Percentiles rank a stretch among this genome's conserved stretches.
These are phyloP conservation scores for Plectosphaerella plurivora DNA, from an alignment of 2,329 filamentous ascomycete species.

Conservation along the genomic window DNA sequence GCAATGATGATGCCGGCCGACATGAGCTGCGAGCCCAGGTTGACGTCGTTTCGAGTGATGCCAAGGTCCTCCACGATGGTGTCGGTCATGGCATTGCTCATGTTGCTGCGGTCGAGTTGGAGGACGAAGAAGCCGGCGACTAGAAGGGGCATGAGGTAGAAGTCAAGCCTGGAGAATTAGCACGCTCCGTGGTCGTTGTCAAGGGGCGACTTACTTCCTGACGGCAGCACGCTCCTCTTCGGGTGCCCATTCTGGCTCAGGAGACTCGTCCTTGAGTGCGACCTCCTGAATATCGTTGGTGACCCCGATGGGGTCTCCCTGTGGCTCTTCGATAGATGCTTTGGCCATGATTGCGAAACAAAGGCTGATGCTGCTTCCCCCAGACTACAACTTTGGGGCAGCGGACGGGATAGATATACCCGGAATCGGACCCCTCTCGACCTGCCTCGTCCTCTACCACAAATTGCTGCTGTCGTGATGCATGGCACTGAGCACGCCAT, in stretches of 20 bases:
- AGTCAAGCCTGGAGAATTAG: constrained; percentile 12
- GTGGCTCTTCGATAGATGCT: not conserved
- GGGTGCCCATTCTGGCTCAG: not conserved
- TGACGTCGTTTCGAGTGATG: constrained; percentile 45
- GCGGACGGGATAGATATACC: too few relatives aligned
- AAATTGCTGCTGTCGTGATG: not conserved
- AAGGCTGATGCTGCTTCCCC: not conserved
- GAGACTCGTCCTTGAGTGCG: not conserved
- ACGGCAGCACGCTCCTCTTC: not conserved
- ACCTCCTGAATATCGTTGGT: not conserved
- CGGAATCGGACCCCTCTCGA: too few relatives aligned
- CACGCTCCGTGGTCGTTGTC: not conserved
- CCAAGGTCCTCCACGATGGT: constrained; percentile 41
- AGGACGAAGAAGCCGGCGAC: constrained; percentile 26
- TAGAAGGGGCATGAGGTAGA: constrained; percentile 21
- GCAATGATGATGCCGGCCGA: constrained; percentile 44
- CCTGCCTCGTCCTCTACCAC: not conserved
- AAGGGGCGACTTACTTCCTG: not conserved
- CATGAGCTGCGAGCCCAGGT: constrained; percentile 46
- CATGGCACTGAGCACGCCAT: not conserved
- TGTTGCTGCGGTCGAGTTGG: constrained; percentile 31
- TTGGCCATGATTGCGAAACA: not conserved
- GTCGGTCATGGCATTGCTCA: constrained; percentile 47
- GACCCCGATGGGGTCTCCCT: not conserved
- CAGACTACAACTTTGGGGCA: not conserved